A percentile compares a stretch with the other conserved stretches of the same genome.
Evolutionary conservation across 345 rosid species (phyloP).

Genomic region (Erucastrum elatum): DNA sequence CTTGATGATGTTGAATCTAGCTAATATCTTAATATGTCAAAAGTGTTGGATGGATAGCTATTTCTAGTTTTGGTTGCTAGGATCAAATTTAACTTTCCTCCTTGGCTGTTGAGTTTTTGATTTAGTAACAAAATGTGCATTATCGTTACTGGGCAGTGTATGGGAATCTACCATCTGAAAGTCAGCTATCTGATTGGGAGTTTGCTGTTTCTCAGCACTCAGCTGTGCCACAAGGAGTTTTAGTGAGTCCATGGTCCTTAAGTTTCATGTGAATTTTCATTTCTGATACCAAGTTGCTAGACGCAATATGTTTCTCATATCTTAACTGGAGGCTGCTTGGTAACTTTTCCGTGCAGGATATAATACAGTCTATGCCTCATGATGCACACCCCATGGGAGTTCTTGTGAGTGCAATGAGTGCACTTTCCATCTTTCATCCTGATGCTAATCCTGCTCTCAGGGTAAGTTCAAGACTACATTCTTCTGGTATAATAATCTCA

Average conservation of each 20-base stretch:
- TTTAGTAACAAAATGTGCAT: not conserved
- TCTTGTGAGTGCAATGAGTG: conserved; percentile 93
- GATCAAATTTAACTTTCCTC: no score
- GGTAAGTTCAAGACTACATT: conserved; percentile 49
- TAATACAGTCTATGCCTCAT: conserved; percentile 94
- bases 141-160: conserved; percentile 57
- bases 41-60: not conserved
- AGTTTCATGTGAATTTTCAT: not conserved
- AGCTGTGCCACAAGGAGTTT: conserved; percentile 92
- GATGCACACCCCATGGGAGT: conserved; percentile 99
- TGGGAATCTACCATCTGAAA: conserved; percentile 74
- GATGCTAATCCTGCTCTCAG: conserved; percentile 99
- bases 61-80: not conserved
- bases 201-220: conserved; percentile 93
- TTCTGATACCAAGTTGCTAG: not conserved
- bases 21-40: not conserved
- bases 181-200: conserved; percentile 92
- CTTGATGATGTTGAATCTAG: conserved; percentile 19
- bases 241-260: conserved; percentile 49
- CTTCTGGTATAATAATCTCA: not conserved
- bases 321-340: not conserved
- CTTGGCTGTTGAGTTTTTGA: not conserved
- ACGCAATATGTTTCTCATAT: no score
- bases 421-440: conserved; percentile 97
- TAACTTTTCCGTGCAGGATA: conserved; percentile 58